Base-by-base conservation (phyloP, 805 yeast genomes). In the Candida endomychidarum region DNA sequence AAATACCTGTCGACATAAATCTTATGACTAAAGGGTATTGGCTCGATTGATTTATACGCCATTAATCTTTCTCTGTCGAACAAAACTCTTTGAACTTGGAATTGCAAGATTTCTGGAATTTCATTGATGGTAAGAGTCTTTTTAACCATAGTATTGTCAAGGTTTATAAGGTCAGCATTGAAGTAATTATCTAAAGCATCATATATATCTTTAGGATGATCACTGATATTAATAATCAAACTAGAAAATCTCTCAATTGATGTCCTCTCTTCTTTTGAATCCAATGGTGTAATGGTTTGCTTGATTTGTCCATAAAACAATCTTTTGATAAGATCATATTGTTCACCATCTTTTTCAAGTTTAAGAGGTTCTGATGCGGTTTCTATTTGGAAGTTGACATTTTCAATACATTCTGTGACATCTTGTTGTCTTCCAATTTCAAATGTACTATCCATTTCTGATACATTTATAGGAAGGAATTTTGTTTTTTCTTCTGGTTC, bases 371-470 rank as follows among this genome's bases (percentile, higher is more conserved):
- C 80, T 42, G 86, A 72, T 0, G 96, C 95, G 18, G 95, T 86
- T 57, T 91, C 97, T 25, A 93, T 67, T 58, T 91, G 98, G 48
- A 83, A 86, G 10, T 90, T 70, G 6, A 93, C 97, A 58, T 93
- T 93, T 40, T 90, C 95, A 54, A 91, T 89, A 60, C 98, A 91
- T 58, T 93, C 99, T 0, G 97, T 89, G 14, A 93, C 98, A 67
- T 93, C 99, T 59, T 93, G 99, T 58, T 93, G 99, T 48, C 95
- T 72, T 2, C 96, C 96, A 54, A 82, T 70, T 54, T 86, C 90
- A 38, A 83, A 69, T 0, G 93, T 81, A 51, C 81, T 77, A 42
- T 80, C 89, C 61, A 84, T 74, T 53, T 83, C 88, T 46, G 81
- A 86, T 3, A 78, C 63, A 43, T 74, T 67, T 10, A 77, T 77